Conservation (phyloP, 139 green algal genomes). For the Pycnococcus provasolii region DNA sequence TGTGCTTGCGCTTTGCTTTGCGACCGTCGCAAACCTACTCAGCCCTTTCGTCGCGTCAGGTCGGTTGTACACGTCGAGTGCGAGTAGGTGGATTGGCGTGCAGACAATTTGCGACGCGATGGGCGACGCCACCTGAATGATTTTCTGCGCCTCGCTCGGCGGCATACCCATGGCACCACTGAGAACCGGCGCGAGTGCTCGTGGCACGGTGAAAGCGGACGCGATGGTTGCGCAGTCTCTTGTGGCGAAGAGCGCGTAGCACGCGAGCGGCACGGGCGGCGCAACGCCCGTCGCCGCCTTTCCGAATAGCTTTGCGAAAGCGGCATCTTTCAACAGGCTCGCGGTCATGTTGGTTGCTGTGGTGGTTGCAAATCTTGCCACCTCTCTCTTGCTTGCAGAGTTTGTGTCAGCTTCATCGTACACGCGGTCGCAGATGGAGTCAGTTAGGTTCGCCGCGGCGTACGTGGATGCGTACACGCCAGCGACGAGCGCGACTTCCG, state of each 20-base stretch:
- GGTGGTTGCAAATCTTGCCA: background rate
- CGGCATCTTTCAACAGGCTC: slow-evolving; percentile 1
- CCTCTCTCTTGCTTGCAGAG: background rate
- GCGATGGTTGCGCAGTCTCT: background rate
- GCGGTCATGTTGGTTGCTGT: slow-evolving; percentile 4
- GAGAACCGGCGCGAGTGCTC: background rate
- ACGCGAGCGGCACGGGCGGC: background rate
- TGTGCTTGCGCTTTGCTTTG: background rate
- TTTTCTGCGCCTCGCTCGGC: background rate
- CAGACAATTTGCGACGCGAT: background rate
- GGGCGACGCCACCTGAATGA: slow-evolving; percentile 2
- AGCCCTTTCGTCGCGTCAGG: too few species aligned
- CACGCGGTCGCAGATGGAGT: slow-evolving; percentile 5
- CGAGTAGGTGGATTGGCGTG: slow-evolving; percentile 11
- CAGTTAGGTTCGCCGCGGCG: slow-evolving; percentile 5
- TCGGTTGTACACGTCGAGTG: background rate
- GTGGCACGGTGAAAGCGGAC: background rate
- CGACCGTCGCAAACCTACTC: background rate
- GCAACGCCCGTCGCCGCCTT: too few species aligned
- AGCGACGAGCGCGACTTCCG: background rate
- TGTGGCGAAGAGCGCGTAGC: slow-evolving; percentile 6
- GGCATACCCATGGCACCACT: background rate
- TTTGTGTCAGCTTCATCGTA: background rate
- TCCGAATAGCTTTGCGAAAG: slow-evolving; percentile 3
- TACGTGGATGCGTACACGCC: slow-evolving; percentile 9